Conservation (phyloP, 202 grass and related monocot species). For the Zoysia matrella region DNA sequence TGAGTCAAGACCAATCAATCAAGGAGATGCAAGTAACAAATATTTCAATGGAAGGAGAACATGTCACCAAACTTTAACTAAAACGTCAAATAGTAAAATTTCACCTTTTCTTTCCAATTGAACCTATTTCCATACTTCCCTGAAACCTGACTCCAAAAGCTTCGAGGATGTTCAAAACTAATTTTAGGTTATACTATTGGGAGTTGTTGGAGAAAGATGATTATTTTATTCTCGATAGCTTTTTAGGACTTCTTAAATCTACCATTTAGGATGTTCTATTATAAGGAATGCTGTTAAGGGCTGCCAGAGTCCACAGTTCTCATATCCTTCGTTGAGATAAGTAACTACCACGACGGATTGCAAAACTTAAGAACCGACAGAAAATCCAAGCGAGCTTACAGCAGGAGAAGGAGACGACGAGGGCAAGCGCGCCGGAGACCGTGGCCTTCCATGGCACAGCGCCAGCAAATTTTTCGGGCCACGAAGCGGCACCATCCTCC, state of each 20-base stretch:
- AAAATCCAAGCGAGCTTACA: constrained; percentile 28
- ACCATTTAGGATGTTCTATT: too few species aligned
- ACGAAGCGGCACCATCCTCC: background rate
- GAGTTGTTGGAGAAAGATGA: too few species aligned
- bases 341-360: background rate
- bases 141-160: constrained; percentile 85
- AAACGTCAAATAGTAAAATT: constrained; percentile 14
- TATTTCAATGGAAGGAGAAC: background rate
- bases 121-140: constrained; percentile 97
- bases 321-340: too few species aligned
- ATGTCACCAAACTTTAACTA: background rate
- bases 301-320: too few species aligned
- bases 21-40: background rate
- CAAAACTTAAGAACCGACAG: background rate
- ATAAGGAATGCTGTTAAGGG: too few species aligned
- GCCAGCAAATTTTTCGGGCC: background rate
- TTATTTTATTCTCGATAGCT: too few species aligned
- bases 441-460: constrained; percentile 44
- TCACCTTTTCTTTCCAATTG: constrained; percentile 98
- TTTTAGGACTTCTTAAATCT: too few species aligned
- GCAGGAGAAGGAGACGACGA: constrained; percentile 42
- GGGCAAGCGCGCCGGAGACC: constrained; percentile 24
- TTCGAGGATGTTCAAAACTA: constrained; percentile 26
- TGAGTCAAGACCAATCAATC: background rate
- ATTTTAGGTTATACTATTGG: too few species aligned